Evolutionary conservation across 108 stramenopile genomes (phyloP).

Genomic region (Cyclotella kingstonii): DNA sequence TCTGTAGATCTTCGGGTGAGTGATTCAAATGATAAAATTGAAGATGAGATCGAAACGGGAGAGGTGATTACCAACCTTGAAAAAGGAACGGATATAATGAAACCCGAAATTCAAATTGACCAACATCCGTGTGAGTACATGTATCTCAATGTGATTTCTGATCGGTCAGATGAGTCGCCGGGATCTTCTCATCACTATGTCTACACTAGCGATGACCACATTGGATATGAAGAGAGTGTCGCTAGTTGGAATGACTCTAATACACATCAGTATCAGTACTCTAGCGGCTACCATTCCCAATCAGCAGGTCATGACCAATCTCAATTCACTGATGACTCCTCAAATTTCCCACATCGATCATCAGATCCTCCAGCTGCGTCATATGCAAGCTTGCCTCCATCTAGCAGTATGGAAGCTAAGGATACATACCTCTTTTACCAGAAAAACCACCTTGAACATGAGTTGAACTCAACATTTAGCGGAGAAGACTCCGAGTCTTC

Average conservation of each 20-base stretch:
- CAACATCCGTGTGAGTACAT: too few relatives aligned
- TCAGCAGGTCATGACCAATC: neutral
- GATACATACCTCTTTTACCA: neutral
- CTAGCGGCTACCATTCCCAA: neutral
- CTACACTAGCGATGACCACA: slow-evolving; percentile 3
- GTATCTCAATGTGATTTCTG: too few relatives aligned
- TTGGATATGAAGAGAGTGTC: too few relatives aligned
- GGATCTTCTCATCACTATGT: slow-evolving; percentile 8
- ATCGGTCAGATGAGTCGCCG: too few relatives aligned
- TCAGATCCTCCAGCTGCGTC: slow-evolving; percentile 45
- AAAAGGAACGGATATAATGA: too few relatives aligned
- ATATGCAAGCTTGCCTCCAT: slow-evolving; percentile 19
- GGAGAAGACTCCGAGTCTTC: slow-evolving; percentile 10
- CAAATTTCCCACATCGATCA: slow-evolving; percentile 20
- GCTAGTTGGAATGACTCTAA: neutral
- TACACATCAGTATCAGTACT: neutral
- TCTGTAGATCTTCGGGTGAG: too few relatives aligned
- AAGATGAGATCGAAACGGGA: too few relatives aligned
- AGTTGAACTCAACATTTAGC: slow-evolving; percentile 18
- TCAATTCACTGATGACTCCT: slow-evolving; percentile 6
- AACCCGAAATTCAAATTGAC: too few relatives aligned
- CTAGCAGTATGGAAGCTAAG: neutral
- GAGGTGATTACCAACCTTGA: too few relatives aligned
- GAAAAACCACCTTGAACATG: neutral
- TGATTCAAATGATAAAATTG: too few relatives aligned